Conservation (phyloP, 2,329 filamentous ascomycete genomes). For the Ceratocystiopsis sp. region DNA sequence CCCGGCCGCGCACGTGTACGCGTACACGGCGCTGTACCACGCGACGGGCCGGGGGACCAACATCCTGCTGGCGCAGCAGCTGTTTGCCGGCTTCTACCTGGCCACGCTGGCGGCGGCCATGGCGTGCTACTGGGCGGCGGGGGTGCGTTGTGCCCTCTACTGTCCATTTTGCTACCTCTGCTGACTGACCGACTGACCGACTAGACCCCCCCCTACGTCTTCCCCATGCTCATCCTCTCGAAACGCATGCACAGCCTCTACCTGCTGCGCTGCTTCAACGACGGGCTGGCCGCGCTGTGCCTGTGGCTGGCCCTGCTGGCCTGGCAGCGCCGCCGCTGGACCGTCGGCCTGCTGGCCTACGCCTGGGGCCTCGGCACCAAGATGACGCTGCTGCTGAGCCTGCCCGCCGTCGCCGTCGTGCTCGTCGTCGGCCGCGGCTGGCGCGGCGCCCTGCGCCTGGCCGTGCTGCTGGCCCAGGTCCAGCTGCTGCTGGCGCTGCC, state of each 20-base stretch:
- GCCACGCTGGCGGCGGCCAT: conserved; percentile 60
- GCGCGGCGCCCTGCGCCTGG: conserved; percentile 46
- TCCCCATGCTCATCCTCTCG: conserved; percentile 71
- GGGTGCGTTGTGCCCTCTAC: conserved; percentile 25
- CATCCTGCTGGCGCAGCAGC: conserved; percentile 62
- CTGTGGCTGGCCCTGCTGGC: conserved; percentile 68
- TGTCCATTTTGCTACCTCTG: background rate
- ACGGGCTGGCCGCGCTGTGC: conserved; percentile 72
- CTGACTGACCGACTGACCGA: conserved; percentile 1
- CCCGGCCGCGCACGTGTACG: conserved; percentile 84
- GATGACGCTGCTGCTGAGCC: conserved; percentile 73
- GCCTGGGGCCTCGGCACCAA: conserved; percentile 77
- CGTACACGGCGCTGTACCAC: conserved; percentile 64
- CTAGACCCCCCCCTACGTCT: conserved; percentile 70
- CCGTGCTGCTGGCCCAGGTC: conserved; percentile 55
- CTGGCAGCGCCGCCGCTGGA: conserved; percentile 62
- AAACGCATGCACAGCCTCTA: conserved; percentile 92
- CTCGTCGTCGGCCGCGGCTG: conserved; percentile 60
- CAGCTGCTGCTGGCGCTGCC: conserved; percentile 53
- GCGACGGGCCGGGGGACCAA: conserved; percentile 61
- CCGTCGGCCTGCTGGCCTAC: conserved; percentile 54
- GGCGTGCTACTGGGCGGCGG: conserved; percentile 60
- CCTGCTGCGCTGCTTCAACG: conserved; percentile 85
- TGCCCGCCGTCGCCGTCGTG: conserved; percentile 65
- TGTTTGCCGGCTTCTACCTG: conserved; percentile 72